phyloP scores from a whole-genome alignment of 2,329 filamentous ascomycete species.

The Cyclaneusma minus region DNA sequence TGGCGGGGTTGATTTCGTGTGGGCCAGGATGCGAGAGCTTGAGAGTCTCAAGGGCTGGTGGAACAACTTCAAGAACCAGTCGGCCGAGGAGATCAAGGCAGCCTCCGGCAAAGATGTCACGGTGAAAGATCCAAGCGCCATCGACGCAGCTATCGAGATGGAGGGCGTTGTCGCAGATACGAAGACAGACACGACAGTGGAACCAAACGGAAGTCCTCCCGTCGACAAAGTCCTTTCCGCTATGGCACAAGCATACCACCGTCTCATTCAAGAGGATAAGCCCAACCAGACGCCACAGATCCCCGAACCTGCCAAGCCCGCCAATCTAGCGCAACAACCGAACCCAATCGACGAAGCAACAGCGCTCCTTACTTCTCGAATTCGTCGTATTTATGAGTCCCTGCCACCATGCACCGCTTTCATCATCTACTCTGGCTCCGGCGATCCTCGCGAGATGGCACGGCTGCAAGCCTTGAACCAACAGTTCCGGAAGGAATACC shows the following conservation, averaged over 20 bases:
- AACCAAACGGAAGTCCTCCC: background rate
- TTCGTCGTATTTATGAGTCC: conserved; percentile 37
- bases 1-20: conserved; percentile 51
- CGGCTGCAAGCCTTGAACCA: conserved; percentile 42
- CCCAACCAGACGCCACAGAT: conserved; percentile 2
- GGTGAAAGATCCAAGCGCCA: conserved; percentile 3
- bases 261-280: conserved; percentile 1
- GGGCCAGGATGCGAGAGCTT: conserved; percentile 49
- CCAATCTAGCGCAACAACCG: too few relatives aligned
- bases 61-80: conserved; percentile 33
- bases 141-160: conserved; percentile 3
- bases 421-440: conserved; percentile 49
- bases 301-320: conserved; percentile 6
- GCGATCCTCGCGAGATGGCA: conserved; percentile 52
- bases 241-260: conserved; percentile 1
- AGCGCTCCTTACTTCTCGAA: conserved; percentile 22
- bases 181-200: background rate
- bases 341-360: conserved; percentile 9
- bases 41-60: conserved; percentile 53
- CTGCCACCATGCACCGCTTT: conserved; percentile 51
- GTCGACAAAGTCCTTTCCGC: too few relatives aligned
- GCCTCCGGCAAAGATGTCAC: conserved; percentile 3
- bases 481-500: conserved; percentile 48
- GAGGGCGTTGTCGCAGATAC: background rate
- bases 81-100: conserved; percentile 4